A percentile compares a stretch with the other conserved stretches of the same genome.
These are phyloP conservation scores for Exophiala mesophila DNA, from an alignment of 2,329 filamentous ascomycete genomes.

Conservation along the genomic window DNA sequence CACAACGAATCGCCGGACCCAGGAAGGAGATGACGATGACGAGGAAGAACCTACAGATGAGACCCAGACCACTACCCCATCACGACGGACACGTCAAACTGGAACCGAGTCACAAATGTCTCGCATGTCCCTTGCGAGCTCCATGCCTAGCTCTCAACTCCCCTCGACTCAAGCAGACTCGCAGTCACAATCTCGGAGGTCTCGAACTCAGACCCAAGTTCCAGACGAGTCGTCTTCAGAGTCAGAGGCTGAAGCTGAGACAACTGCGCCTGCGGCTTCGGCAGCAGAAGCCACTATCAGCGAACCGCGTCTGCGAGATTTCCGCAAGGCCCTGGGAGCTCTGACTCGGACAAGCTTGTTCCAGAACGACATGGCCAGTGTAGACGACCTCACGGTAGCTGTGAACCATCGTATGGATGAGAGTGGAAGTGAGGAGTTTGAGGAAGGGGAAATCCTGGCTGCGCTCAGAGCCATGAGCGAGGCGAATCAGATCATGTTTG, in stretches of 20 bases:
- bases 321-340: constrained; percentile 76
- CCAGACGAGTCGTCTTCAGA: constrained; percentile 62
- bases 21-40: constrained; percentile 49
- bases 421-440: constrained; percentile 57
- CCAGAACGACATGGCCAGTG: constrained; percentile 73
- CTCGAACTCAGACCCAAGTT: constrained; percentile 43
- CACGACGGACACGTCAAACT: constrained; percentile 36
- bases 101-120: constrained; percentile 35
- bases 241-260: constrained; percentile 61
- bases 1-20: constrained; percentile 36
- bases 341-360: constrained; percentile 81
- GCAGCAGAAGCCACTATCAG: constrained; percentile 50
- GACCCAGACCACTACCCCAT: constrained; percentile 35
- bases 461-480: constrained; percentile 77
- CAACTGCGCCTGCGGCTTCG: too few relatives aligned
- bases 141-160: constrained; percentile 72
- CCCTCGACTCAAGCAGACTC: constrained; percentile 33
- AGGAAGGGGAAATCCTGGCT: constrained; percentile 65
- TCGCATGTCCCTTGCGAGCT: constrained; percentile 66
- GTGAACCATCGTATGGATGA: constrained; percentile 64
- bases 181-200: constrained; percentile 35
- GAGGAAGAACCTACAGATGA: constrained; percentile 53
- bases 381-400: constrained; percentile 68
- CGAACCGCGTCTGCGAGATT: constrained; percentile 64
- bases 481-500: constrained; percentile 82